Conservation (phyloP, 2,329 filamentous ascomycete species). For the Dissoconium aciculare region DNA sequence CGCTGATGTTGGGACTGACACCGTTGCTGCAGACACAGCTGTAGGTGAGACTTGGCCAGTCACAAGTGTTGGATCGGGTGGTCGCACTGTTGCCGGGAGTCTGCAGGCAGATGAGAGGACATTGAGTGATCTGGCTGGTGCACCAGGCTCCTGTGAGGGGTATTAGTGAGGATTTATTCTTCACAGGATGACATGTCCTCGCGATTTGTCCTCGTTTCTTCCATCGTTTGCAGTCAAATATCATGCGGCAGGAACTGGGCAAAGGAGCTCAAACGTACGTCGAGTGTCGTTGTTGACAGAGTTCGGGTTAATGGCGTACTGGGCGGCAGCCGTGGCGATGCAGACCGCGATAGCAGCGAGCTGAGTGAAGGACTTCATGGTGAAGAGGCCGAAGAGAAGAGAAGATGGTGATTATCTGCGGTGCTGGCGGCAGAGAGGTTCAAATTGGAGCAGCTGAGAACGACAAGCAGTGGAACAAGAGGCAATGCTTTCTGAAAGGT, state of each 20-base stretch:
- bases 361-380: slow-evolving; percentile 33
- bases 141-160: slow-evolving; percentile 44
- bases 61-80: slow-evolving; percentile 47
- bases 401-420: too few species aligned
- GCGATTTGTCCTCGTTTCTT: too few species aligned
- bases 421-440: too few species aligned
- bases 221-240: too few species aligned
- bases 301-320: slow-evolving; percentile 48
- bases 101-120: slow-evolving; percentile 60
- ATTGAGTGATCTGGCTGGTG: slow-evolving; percentile 44
- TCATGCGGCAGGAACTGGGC: too few species aligned
- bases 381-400: slow-evolving; percentile 18
- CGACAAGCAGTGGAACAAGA: too few species aligned
- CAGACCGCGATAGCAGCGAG: slow-evolving; percentile 35
- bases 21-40: slow-evolving; percentile 56
- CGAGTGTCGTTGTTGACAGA: slow-evolving; percentile 35
- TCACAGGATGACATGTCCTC: too few species aligned
- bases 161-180: too few species aligned
- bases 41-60: slow-evolving; percentile 52
- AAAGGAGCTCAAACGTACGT: slow-evolving; percentile 8
- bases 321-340: slow-evolving; percentile 38
- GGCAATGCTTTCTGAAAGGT: too few species aligned
- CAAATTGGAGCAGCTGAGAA: too few species aligned
- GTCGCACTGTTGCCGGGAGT: slow-evolving; percentile 33
- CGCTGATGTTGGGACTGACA: slow-evolving; percentile 52